Conservation (phyloP, 768 basidiomycete species). For the Mycena metata region DNA sequence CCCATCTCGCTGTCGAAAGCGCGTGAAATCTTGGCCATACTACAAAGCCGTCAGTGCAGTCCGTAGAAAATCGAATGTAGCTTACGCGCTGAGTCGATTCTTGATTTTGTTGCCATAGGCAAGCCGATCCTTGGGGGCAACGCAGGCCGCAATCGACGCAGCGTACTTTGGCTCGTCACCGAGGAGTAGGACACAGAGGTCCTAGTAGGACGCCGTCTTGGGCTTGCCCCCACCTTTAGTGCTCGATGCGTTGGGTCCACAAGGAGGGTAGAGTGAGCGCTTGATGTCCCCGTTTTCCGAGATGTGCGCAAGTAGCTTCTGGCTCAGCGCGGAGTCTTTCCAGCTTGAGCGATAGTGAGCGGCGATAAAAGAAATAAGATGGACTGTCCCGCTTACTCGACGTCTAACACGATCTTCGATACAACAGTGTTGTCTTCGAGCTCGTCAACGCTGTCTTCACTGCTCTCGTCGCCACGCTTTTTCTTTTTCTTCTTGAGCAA, state of each 20-base stretch:
- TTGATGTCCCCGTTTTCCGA: conserved; percentile 1
- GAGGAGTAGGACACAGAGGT: not conserved
- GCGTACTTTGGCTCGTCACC: not conserved
- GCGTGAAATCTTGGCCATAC: conserved; percentile 9
- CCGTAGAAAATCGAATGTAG: not conserved
- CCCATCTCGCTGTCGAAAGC: not conserved
- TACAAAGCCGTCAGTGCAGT: not conserved
- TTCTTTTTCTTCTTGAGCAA: no score
- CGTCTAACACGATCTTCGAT: no score
- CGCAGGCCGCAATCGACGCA: not conserved
- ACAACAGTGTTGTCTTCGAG: no score
- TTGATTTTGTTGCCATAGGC: not conserved
- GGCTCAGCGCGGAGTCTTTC: not conserved
- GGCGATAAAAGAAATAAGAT: no score
- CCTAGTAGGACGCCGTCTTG: not conserved
- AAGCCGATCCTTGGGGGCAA: not conserved
- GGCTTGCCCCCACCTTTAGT: conserved; percentile 17
- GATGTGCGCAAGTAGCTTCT: not conserved
- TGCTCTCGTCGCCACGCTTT: no score
- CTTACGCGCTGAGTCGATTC: conserved; percentile 11
- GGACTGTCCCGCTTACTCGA: no score
- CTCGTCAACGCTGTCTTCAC: no score
- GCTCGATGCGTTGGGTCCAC: conserved; percentile 14
- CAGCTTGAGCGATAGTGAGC: no score
- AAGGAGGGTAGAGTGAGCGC: conserved; percentile 6